phyloP scores from a whole-genome alignment of 2,329 filamentous ascomycete genomes.

The Phialemoniopsis sp. region DNA sequence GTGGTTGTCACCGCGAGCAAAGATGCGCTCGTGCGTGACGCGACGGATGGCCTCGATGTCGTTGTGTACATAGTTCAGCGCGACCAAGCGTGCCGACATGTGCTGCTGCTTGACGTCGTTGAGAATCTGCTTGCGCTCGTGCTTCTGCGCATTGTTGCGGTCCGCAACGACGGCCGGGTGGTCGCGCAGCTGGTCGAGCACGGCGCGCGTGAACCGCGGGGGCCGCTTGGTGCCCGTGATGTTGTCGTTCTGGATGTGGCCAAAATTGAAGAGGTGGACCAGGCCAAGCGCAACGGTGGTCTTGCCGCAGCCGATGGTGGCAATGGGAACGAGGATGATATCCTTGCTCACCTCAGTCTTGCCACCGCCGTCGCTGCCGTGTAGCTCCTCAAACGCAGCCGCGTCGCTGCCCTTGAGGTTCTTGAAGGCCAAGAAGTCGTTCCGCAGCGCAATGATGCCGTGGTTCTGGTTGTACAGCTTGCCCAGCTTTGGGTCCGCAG shows the following conservation, averaged over 20 bases:
- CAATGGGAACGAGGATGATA: conserved; percentile 82
- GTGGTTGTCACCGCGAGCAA: conserved; percentile 89
- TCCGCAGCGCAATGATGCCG: conserved; percentile 85
- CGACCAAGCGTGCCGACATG: conserved; percentile 68
- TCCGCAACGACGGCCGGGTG: conserved; percentile 81
- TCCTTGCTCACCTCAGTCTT: conserved; percentile 57
- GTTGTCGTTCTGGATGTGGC: conserved; percentile 95
- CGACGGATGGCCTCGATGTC: conserved; percentile 69
- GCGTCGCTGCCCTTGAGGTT: conserved; percentile 87
- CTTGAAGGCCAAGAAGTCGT: conserved; percentile 81
- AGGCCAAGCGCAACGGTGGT: conserved; percentile 86
- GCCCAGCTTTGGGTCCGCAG: conserved; percentile 61
- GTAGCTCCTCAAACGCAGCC: conserved; percentile 66
- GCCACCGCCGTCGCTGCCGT: conserved; percentile 36
- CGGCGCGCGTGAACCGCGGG: conserved; percentile 68
- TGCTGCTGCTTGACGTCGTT: conserved; percentile 66
- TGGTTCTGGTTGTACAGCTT: conserved; percentile 81
- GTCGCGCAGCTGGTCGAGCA: conserved; percentile 60
- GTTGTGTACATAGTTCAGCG: conserved; percentile 84
- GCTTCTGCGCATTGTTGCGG: conserved; percentile 86
- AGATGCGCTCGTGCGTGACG: conserved; percentile 73
- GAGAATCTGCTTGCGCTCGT: conserved; percentile 85
- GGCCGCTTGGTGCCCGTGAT: conserved; percentile 77
- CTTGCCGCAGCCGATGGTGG: conserved; percentile 95
- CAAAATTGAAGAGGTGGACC: conserved; percentile 81